Base-by-base conservation (phyloP, 1,284 basidiomycete genomes). In the Ustilago xerochloae region DNA sequence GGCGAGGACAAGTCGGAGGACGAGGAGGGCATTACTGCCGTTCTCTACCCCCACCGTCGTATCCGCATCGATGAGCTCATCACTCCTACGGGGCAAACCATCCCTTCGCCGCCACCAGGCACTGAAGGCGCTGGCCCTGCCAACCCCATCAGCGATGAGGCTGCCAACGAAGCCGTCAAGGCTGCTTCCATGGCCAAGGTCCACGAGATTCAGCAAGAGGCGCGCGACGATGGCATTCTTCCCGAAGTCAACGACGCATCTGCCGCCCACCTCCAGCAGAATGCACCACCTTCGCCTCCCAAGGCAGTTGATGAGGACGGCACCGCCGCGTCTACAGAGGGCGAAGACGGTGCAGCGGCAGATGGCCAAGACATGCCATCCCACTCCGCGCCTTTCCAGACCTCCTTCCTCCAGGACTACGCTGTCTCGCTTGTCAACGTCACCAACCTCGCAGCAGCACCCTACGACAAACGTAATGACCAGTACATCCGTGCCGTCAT, bases 31-130 rank as follows among this genome's bases (percentile, higher is more conserved):
- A 87, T 98, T 32, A 98, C 95, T 2, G 94, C 94, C 22, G 95
- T 98, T 10, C 88, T 98, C 48, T 98, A 97, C 85, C 96, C 96
- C 9, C 94, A 98, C 84, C 88, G 97, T 60, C 88, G 96, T 56
- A 97, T 99, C 75, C 89, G 88, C 83, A 94, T 99, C 60, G 93
- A 92, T 62, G 92, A 96, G 57, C 87, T 99, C 33, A 85, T 81
- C 43, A 77, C 81, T 6, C 77, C 84, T 2, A 60, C 59, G 24
- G 68, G 73, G 9, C 46, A 71, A 51, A 75, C 67, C 39, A 75
- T 75, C 30, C 73, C 73, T 26, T 62, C 68, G 38, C 68, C 73
- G 10, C 68, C 73, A 15, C 73, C 73, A 22, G 73, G 73, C 15
- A 71, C 64, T 6, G 73, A 75, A 24, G 73, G 68, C 4, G 73